These are phyloP conservation scores for Penicillium macrosclerotiorum DNA, from an alignment of 495 filamentous ascomycete species.

Conservation along the genomic window DNA sequence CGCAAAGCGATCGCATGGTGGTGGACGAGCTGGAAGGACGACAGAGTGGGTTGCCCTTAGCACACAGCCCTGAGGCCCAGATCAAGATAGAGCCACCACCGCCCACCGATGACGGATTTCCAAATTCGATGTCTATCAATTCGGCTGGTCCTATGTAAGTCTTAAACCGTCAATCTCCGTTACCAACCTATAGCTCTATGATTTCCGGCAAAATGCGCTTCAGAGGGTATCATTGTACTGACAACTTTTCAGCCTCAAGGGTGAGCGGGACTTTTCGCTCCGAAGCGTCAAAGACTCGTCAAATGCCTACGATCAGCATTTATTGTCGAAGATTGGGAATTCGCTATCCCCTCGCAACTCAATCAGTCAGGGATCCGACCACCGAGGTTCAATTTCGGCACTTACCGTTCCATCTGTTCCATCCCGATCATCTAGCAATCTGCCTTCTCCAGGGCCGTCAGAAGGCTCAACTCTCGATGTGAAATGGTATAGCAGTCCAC, in stretches of 20 bases:
- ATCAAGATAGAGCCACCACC: constrained; percentile 49
- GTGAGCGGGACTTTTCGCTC: constrained; percentile 57
- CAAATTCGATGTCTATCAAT: constrained; percentile 39
- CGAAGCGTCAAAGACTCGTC: constrained; percentile 58
- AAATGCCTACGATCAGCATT: constrained; percentile 74
- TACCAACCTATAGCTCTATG: too few relatives aligned
- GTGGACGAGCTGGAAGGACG: constrained; percentile 40
- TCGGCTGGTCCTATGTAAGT: constrained; percentile 48
- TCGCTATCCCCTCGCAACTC: constrained; percentile 57
- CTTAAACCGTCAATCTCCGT: too few relatives aligned
- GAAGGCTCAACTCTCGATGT: constrained; percentile 43
- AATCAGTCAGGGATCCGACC: constrained; percentile 50
- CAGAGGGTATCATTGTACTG: constrained; percentile 7
- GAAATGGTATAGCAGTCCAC: constrained; percentile 43
- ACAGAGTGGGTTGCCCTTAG: constrained; percentile 27
- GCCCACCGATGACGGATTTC: constrained; percentile 44
- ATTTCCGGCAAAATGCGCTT: too few relatives aligned
- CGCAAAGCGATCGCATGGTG: constrained; percentile 38
- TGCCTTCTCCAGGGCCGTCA: constrained; percentile 46
- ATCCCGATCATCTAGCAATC: constrained; percentile 36
- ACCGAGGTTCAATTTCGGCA: constrained; percentile 48
- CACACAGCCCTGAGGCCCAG: constrained; percentile 37
- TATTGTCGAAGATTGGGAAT: constrained; percentile 74
- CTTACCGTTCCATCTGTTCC: constrained; percentile 47
- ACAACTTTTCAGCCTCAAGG: constrained; percentile 49